Conservation (phyloP, 169 alveolate genomes). For the Cryptosporidium bovis region DNA sequence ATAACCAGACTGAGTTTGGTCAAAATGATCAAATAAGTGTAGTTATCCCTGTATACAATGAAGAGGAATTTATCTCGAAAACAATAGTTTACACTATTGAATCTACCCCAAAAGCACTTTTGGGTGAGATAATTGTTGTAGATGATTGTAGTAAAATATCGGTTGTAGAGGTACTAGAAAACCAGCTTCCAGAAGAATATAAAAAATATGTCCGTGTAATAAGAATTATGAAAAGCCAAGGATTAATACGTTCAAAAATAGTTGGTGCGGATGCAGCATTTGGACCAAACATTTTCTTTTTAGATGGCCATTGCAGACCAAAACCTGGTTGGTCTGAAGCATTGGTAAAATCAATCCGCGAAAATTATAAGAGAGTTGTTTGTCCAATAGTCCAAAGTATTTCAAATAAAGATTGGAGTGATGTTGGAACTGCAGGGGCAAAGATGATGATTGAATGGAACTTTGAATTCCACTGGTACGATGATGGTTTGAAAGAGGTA, state of each 20-base stretch:
- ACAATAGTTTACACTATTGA: constrained; percentile 76
- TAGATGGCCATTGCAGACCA: constrained; percentile 83
- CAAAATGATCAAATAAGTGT: constrained; percentile 60
- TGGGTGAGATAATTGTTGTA: constrained; percentile 79
- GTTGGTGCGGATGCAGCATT: constrained; percentile 79
- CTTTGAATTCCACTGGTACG: constrained; percentile 82
- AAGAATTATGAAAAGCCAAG: constrained; percentile 77
- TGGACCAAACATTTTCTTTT: constrained; percentile 78
- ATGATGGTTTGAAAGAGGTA: constrained; percentile 77
- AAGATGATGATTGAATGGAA: constrained; percentile 84
- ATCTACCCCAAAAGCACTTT: constrained; percentile 72
- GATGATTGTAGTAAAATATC: constrained; percentile 80
- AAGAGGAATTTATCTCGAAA: constrained; percentile 74
- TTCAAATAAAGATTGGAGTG: constrained; percentile 75
- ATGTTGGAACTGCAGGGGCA: constrained; percentile 76
- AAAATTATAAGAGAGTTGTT: constrained; percentile 80
- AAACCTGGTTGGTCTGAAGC: constrained; percentile 76
- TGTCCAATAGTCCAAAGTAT: constrained; percentile 78
- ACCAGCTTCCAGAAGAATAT: constrained; percentile 52
- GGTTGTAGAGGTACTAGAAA: constrained; percentile 53
- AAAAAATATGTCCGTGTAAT: constrained; percentile 64
- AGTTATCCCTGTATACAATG: constrained; percentile 81
- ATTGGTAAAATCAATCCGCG: constrained; percentile 75
- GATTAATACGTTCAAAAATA: constrained; percentile 78
- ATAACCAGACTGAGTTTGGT: not conserved